Percentiles rank a stretch among this genome's conserved stretches.
These are phyloP conservation scores for Thielaviopsis ethacetica DNA, from an alignment of 2,329 filamentous ascomycete species.

Conservation along the genomic window DNA sequence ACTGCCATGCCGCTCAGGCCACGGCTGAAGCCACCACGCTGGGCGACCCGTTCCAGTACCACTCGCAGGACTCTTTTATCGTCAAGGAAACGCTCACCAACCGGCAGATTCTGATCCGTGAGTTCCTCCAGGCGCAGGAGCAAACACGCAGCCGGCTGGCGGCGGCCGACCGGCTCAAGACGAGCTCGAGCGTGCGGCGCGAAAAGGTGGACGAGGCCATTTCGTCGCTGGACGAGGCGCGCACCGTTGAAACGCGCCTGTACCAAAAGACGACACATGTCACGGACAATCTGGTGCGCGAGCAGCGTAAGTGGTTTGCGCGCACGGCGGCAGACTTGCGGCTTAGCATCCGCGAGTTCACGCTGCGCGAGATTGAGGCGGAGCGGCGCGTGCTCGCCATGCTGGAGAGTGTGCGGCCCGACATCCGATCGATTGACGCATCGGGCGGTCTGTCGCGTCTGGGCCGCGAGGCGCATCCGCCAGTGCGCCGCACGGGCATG, in stretches of 20 bases:
- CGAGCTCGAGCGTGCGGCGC: conserved; percentile 67
- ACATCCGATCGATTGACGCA: conserved; percentile 82
- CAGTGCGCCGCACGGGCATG: conserved; percentile 54
- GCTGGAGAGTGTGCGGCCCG: conserved; percentile 82
- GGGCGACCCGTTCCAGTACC: conserved; percentile 84
- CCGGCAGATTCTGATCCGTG: conserved; percentile 86
- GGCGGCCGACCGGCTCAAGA: conserved; percentile 77
- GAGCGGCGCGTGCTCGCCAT: conserved; percentile 83
- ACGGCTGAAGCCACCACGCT: conserved; percentile 92
- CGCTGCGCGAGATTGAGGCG: conserved; percentile 85
- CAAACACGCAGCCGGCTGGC: conserved; percentile 64
- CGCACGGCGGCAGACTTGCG: conserved; percentile 75
- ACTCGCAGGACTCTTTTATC: conserved; percentile 90
- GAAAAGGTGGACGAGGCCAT: conserved; percentile 99
- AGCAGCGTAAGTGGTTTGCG: conserved; percentile 81
- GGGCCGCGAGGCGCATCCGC: conserved; percentile 74
- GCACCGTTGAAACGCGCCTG: conserved; percentile 64
- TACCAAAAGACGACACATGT: conserved; percentile 76
- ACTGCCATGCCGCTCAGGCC: conserved; percentile 90
- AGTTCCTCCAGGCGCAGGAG: conserved; percentile 83
- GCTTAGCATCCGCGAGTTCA: conserved; percentile 75
- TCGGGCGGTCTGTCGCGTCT: conserved; percentile 80
- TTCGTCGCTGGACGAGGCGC: conserved; percentile 70
- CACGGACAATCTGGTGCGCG: conserved; percentile 72
- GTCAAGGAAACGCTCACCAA: conserved; percentile 98